Evolutionary conservation across 2,329 filamentous ascomycete species (phyloP).

Genomic region (Pseudogymnoascus verrucosus): DNA sequence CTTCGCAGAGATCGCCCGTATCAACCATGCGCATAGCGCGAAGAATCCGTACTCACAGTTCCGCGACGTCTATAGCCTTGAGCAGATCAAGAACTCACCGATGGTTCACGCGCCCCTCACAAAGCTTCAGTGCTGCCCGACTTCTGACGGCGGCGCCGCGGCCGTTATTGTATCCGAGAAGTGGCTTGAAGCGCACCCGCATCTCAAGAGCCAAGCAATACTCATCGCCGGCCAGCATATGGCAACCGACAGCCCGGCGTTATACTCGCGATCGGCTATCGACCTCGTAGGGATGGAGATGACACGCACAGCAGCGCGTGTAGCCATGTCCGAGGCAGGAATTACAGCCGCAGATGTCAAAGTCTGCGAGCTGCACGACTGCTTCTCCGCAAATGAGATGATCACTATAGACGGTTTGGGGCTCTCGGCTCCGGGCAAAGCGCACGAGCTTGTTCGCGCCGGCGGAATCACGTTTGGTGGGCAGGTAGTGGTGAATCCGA

Average conservation of each 20-base stretch:
- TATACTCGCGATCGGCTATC: conserved; percentile 75
- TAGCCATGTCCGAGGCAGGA: conserved; percentile 65
- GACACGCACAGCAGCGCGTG: conserved; percentile 60
- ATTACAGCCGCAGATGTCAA: conserved; percentile 62
- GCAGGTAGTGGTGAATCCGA: conserved; percentile 66
- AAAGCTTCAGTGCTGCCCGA: conserved; percentile 98
- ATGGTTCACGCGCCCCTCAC: conserved; percentile 83
- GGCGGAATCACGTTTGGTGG: conserved; percentile 91
- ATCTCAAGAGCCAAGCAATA: conserved; percentile 73
- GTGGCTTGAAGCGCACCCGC: conserved; percentile 78
- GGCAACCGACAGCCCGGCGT: conserved; percentile 70
- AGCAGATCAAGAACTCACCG: conserved; percentile 67
- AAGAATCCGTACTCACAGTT: conserved; percentile 98
- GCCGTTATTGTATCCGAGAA: conserved; percentile 80
- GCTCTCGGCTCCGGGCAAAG: conserved; percentile 69
- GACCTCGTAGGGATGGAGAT: conserved; percentile 87
- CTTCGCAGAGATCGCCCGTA: conserved; percentile 86
- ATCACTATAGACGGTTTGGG: conserved; percentile 80
- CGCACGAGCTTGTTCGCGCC: conserved; percentile 78
- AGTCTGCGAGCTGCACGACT: conserved; percentile 94
- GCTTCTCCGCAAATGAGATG: conserved; percentile 95
- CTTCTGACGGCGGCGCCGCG: conserved; percentile 84
- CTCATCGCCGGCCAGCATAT: conserved; percentile 81
- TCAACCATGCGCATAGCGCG: conserved; percentile 88
- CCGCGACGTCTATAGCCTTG: conserved; percentile 78